Evolutionary conservation across 441 rosid species (phyloP).

Genomic region (Pelargonium cotyledonis): DNA sequence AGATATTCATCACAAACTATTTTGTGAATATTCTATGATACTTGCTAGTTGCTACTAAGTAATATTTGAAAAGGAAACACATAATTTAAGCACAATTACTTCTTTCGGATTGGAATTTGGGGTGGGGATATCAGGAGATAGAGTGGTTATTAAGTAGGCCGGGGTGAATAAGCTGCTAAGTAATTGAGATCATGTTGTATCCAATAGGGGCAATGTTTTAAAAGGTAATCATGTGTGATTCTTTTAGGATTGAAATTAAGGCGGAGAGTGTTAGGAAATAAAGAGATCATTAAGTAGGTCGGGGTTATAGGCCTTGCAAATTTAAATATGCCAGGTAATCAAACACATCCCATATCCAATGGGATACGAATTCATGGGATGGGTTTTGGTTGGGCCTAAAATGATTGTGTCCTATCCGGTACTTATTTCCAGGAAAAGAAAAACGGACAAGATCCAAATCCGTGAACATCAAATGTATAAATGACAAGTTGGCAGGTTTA

Average conservation of each 20-base stretch:
- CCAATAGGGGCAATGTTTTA: too few species aligned
- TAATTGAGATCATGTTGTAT: too few species aligned
- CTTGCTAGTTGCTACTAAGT: background rate
- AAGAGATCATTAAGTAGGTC: background rate
- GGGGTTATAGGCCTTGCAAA: background rate
- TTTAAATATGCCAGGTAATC: background rate
- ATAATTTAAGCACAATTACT: background rate
- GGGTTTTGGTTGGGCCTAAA: background rate
- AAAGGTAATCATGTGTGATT: too few species aligned
- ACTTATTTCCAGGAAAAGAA: background rate
- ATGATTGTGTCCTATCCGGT: background rate
- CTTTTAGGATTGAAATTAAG: background rate
- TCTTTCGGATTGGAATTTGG: background rate
- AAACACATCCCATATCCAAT: background rate
- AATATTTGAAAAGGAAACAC: background rate
- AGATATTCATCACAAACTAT: background rate
- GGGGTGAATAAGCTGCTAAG: background rate
- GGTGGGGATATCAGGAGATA: background rate
- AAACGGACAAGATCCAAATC: background rate
- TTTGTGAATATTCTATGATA: background rate
- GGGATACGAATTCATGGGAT: background rate
- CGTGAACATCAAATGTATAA: background rate
- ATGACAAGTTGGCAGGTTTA: background rate
- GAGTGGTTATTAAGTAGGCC: background rate
- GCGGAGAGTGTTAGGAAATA: background rate